These are phyloP conservation scores for Hondaea fermentalgiana DNA, from an alignment of 108 stramenopile genomes.

Conservation along the genomic window DNA sequence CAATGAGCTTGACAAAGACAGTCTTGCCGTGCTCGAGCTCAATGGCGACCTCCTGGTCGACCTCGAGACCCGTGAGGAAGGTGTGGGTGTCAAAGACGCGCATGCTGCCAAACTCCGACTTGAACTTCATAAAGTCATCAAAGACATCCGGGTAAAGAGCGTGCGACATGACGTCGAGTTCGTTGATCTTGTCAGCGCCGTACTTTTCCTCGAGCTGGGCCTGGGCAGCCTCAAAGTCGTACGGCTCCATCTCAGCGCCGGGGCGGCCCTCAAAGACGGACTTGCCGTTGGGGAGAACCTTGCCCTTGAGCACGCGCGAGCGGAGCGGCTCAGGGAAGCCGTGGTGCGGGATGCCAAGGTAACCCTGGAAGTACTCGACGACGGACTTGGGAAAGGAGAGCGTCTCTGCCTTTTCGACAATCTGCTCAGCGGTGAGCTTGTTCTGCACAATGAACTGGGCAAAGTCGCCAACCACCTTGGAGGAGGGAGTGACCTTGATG, in stretches of 20 bases:
- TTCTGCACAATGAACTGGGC: constrained; percentile 93
- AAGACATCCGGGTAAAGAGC: constrained; percentile 83
- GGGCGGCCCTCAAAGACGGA: constrained; percentile 79
- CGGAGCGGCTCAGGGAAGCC: constrained; percentile 93
- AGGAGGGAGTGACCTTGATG: constrained; percentile 90
- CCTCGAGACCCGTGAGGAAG: constrained; percentile 80
- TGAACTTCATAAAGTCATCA: constrained; percentile 66
- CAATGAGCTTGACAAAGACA: constrained; percentile 66
- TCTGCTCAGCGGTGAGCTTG: constrained; percentile 73
- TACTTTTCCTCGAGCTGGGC: constrained; percentile 63
- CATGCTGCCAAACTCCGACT: constrained; percentile 64
- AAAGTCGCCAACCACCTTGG: constrained; percentile 89
- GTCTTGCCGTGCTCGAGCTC: constrained; percentile 70
- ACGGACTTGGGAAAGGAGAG: constrained; percentile 81
- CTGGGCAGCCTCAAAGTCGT: constrained; percentile 64
- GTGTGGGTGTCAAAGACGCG: constrained; percentile 75
- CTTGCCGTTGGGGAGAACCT: constrained; percentile 67
- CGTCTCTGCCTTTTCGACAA: constrained; percentile 70
- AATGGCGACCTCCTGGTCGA: constrained; percentile 71
- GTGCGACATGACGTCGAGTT: constrained; percentile 75
- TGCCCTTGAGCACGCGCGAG: constrained; percentile 63
- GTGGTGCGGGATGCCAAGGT: constrained; percentile 8
- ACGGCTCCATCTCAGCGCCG: constrained; percentile 74
- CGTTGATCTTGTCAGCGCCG: constrained; percentile 52
- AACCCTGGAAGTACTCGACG: constrained; percentile 84